Evolutionary conservation across 169 alveolate species (phyloP).

Genomic region (Theileria equi): DNA sequence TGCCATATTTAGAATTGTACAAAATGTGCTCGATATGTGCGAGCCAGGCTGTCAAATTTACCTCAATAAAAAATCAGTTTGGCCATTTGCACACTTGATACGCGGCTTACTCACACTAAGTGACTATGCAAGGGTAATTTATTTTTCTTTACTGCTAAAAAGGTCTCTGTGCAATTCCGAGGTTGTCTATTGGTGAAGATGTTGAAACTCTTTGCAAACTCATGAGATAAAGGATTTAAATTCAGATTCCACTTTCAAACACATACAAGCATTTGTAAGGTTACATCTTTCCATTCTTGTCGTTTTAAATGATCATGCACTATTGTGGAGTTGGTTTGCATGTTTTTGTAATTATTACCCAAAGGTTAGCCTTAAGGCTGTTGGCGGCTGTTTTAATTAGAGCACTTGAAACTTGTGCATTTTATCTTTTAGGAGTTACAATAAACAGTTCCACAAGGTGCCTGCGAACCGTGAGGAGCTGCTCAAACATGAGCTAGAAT

Average conservation of each 20-base stretch:
- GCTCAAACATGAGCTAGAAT: background rate
- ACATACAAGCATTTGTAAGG: slow-evolving; percentile 18
- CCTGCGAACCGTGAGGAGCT: background rate
- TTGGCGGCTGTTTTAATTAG: slow-evolving; percentile 31
- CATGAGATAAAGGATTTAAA: slow-evolving; percentile 14
- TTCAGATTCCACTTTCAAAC: background rate
- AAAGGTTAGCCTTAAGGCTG: slow-evolving; percentile 11
- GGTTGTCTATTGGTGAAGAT: slow-evolving; percentile 22
- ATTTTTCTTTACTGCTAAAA: background rate
- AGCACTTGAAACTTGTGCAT: slow-evolving; percentile 16
- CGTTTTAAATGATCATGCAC: slow-evolving; percentile 22
- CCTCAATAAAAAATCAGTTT: slow-evolving; percentile 55
- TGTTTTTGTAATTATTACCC: slow-evolving; percentile 30
- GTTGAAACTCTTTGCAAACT: slow-evolving; percentile 5
- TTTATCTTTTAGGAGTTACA: slow-evolving; percentile 16
- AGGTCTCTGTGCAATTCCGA: slow-evolving; percentile 22
- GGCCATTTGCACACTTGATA: slow-evolving; percentile 57
- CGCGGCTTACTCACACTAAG: slow-evolving; percentile 12
- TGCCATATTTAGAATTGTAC: slow-evolving; percentile 32
- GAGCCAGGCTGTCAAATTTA: slow-evolving; percentile 61
- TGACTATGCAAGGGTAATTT: background rate
- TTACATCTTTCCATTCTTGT: slow-evolving; percentile 44
- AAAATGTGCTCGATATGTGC: slow-evolving; percentile 42
- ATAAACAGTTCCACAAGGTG: slow-evolving; percentile 54
- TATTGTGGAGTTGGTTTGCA: slow-evolving; percentile 48